Base-by-base conservation (phyloP, 495 filamentous ascomycete species). In the Lepidopterella palustris region DNA sequence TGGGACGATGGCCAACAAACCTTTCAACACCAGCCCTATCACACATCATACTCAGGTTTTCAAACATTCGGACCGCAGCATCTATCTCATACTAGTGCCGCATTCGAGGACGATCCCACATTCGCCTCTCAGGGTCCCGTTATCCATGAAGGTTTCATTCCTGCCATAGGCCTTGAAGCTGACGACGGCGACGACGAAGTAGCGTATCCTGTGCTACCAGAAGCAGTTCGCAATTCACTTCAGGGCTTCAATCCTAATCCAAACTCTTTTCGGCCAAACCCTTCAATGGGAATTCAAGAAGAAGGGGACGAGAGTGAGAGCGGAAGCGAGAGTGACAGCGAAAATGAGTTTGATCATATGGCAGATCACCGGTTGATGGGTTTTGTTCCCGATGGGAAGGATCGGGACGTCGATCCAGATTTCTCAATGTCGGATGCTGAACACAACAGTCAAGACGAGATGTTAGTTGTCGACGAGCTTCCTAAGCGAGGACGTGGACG, bases 101-200 rank as follows among this genome's bases (percentile, higher is more conserved):
- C 13, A 13, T 59, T 48, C 13, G 26, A 55, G 13, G 45, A 28
- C 9, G 51, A 54, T 31, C 13, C 13, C 29, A 28, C 4, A 18
- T 32, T 20, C 25, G 28, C 27, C n/a, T 47, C 62, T 20, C 57
- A 39, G 20, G 62, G 52, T 6, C 64, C 60, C 13, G 42, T 67
- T 13, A 29, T 67, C 26, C 57, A 63, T 23, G 64, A 67, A 45
- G 64, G 64, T 24, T 67, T 58, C 50, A 55, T 67, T 28, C 64
- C 64, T 20, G 58, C 60, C n/a, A 61, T 56, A 35, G 59, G 58
- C 21, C 26, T 57, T 20, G 64, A 63, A 18, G 60, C 62, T 20
- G 49, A 59, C 18, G 59, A 59, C 29, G 59, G 60, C 45, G 49
- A 55, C 11, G 21, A 29, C 20, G 54, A 61, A 35, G 47, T 32